Percentiles rank a stretch among this genome's conserved stretches.
These are phyloP conservation scores for Ambrosiella xylebori DNA, from an alignment of 2,329 filamentous ascomycete genomes.

Conservation along the genomic window DNA sequence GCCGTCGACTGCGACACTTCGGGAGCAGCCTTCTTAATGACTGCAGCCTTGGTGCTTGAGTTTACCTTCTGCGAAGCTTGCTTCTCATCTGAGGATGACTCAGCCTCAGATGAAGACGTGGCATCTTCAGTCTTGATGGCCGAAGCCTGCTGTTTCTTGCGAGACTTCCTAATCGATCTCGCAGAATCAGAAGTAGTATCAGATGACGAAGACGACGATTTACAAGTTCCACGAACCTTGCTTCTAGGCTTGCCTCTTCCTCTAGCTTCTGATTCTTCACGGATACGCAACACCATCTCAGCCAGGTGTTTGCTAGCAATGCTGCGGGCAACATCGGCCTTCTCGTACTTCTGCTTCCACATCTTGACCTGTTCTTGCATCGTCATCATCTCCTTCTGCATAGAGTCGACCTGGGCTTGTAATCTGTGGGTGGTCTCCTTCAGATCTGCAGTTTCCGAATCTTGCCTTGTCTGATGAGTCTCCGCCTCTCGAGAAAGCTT, in stretches of 20 bases:
- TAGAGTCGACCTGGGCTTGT: slow-evolving; percentile 56
- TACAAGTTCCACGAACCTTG: not conserved
- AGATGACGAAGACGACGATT: slow-evolving; percentile 5
- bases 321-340: slow-evolving; percentile 61
- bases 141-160: not conserved
- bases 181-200: not conserved
- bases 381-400: slow-evolving; percentile 64
- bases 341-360: slow-evolving; percentile 62
- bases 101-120: slow-evolving; percentile 4
- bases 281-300: slow-evolving; percentile 75
- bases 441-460: slow-evolving; percentile 11
- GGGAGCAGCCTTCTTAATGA: slow-evolving; percentile 28
- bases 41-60: slow-evolving; percentile 18
- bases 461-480: not conserved
- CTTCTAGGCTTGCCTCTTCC: not conserved
- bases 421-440: slow-evolving; percentile 21
- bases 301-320: slow-evolving; percentile 57
- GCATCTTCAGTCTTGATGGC: not conserved
- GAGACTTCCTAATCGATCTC: not conserved
- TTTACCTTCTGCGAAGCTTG: not conserved
- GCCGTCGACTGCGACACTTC: slow-evolving; percentile 13
- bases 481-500: not conserved
- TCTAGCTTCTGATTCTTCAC: slow-evolving; percentile 19
- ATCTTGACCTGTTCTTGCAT: slow-evolving; percentile 65
- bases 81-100: slow-evolving; percentile 3